phyloP scores from a whole-genome alignment of 345 rosid genomes.

The Aurinia saxatilis region DNA sequence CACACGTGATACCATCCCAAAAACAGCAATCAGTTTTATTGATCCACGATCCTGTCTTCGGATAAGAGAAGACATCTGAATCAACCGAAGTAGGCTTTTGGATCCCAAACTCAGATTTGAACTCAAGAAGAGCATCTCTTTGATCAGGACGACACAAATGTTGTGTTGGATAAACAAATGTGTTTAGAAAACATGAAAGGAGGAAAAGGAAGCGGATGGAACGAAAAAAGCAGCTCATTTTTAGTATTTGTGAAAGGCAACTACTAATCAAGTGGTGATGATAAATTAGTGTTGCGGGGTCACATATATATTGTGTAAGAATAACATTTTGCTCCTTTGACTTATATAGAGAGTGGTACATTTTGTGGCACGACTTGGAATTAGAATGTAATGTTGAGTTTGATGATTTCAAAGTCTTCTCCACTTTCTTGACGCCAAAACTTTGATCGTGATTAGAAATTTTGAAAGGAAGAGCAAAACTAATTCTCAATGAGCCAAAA shows the following conservation, averaged over 20 bases:
- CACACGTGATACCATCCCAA: conserved; percentile 10
- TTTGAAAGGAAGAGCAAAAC: too few species aligned
- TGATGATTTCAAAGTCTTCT: not conserved
- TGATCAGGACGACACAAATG: not conserved
- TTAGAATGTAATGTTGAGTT: too few species aligned
- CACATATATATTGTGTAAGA: not conserved
- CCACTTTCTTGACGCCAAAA: not conserved
- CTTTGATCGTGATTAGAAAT: not conserved
- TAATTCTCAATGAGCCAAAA: not conserved
- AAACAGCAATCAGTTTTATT: conserved; percentile 5
- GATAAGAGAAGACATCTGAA: not conserved
- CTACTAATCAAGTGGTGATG: too few species aligned
- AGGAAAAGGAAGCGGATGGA: not conserved
- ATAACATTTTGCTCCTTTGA: not conserved
- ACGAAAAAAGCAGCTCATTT: not conserved
- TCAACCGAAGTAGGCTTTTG: not conserved
- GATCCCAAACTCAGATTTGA: not conserved
- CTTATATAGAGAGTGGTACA: not conserved
- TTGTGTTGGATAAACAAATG: not conserved
- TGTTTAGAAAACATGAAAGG: not conserved
- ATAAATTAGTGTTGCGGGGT: not conserved
- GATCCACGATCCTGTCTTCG: not conserved
- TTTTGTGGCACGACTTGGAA: too few species aligned
- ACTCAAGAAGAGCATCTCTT: not conserved
- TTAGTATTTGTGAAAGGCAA: not conserved